These are phyloP conservation scores for Galium porrigens DNA, from an alignment of 305 asterid species.

Conservation along the genomic window DNA sequence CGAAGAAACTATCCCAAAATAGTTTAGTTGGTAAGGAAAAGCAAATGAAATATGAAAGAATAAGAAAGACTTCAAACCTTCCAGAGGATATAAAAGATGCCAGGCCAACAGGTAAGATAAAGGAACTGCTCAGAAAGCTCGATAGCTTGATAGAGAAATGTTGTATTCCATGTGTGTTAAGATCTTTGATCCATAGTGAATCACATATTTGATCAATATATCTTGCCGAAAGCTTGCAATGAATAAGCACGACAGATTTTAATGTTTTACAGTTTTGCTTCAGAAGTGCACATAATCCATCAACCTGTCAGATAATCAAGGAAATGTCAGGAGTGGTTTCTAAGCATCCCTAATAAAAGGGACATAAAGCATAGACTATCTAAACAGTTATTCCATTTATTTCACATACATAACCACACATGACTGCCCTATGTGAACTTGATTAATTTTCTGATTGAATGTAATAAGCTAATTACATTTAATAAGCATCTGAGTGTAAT, in stretches of 20 bases:
- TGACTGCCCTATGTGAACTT: neutral
- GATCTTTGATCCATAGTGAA: slow-evolving; percentile 40
- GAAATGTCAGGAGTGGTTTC: slow-evolving; percentile 11
- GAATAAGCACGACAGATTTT: slow-evolving; percentile 51
- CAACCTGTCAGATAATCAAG: slow-evolving; percentile 48
- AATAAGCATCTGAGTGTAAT: too few species aligned
- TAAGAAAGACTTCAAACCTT: slow-evolving; percentile 34
- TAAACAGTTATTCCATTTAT: neutral
- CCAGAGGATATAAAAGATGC: slow-evolving; percentile 47
- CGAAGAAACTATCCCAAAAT: neutral
- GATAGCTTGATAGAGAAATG: slow-evolving; percentile 77
- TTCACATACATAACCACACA: neutral
- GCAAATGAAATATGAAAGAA: neutral
- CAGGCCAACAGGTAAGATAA: slow-evolving; percentile 46
- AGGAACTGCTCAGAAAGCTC: slow-evolving; percentile 49
- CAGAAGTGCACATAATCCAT: slow-evolving; percentile 67
- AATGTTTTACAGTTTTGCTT: slow-evolving; percentile 49
- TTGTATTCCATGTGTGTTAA: slow-evolving; percentile 47
- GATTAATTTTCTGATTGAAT: neutral
- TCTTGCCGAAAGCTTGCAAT: slow-evolving; percentile 70
- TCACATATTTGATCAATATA: slow-evolving; percentile 55
- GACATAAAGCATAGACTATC: neutral
- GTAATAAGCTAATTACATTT: too few species aligned
- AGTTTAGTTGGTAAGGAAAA: neutral
- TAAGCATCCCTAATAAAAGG: neutral